These are phyloP conservation scores for Yamadazyma akitaensis DNA, from an alignment of 805 yeast genomes.

Conservation along the genomic window DNA sequence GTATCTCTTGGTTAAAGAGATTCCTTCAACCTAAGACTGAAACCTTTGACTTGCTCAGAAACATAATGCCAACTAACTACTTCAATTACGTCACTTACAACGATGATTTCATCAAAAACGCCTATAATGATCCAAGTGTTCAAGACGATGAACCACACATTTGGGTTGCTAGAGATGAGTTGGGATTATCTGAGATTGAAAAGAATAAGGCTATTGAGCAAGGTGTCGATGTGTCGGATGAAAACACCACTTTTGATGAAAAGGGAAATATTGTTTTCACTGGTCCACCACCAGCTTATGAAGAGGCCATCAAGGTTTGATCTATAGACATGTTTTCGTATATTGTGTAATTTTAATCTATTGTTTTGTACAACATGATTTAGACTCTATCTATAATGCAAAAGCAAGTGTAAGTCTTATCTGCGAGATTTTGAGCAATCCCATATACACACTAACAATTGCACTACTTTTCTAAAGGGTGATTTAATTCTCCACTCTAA, in stretches of 20 bases:
- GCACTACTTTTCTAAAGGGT: neutral
- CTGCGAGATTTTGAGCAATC: neutral
- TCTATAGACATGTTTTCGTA: neutral
- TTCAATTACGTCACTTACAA: constrained; percentile 41
- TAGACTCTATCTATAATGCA: neutral
- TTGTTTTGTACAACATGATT: neutral
- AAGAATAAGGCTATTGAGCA: constrained; percentile 53
- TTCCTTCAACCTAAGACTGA: constrained; percentile 49
- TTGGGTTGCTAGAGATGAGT: constrained; percentile 68
- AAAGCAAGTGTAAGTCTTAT: too few species aligned
- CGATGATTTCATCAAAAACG: constrained; percentile 36
- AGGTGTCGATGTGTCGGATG: constrained; percentile 54
- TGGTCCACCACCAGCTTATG: constrained; percentile 72
- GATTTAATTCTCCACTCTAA: neutral
- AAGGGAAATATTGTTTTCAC: constrained; percentile 51
- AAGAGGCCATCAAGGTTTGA: constrained; percentile 42
- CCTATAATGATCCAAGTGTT: constrained; percentile 57
- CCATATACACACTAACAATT: neutral
- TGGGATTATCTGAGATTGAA: constrained; percentile 64
- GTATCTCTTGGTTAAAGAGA: constrained; percentile 30
- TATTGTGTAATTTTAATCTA: constrained; percentile 1
- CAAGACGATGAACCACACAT: constrained; percentile 56
- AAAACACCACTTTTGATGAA: constrained; percentile 54
- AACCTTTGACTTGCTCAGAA: constrained; percentile 44
- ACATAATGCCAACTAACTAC: constrained; percentile 40